Evolutionary conservation across 257 asterid genomes (phyloP).

Genomic region (Capsicum rhomboideum): DNA sequence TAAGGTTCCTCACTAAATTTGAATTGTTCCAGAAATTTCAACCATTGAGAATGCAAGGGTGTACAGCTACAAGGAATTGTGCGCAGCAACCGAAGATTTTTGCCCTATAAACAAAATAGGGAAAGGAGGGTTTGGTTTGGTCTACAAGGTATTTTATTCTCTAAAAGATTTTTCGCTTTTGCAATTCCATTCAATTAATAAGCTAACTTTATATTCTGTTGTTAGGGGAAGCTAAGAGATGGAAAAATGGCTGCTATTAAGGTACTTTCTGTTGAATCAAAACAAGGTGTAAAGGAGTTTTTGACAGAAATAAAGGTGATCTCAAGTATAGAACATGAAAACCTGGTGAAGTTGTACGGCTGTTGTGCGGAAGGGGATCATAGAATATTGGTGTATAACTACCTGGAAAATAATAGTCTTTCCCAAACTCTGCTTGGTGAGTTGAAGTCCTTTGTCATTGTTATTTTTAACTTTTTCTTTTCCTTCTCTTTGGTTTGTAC

Average conservation of each 20-base stretch:
- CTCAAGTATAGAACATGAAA: conserved; percentile 74
- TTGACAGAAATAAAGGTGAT: conserved; percentile 55
- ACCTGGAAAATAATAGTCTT: conserved; percentile 83
- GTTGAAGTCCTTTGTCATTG: background rate
- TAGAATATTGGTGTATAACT: conserved; percentile 81
- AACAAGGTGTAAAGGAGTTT: conserved; percentile 72
- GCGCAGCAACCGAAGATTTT: conserved; percentile 55
- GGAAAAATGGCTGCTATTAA: conserved; percentile 70
- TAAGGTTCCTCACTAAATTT: conserved; percentile 9
- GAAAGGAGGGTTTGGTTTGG: conserved; percentile 88
- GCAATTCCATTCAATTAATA: background rate
- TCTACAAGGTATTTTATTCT: conserved; percentile 51
- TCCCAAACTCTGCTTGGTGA: conserved; percentile 87
- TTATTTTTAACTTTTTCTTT: background rate
- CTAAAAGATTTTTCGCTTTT: background rate
- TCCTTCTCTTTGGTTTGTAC: conserved; percentile 29
- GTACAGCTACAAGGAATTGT: conserved; percentile 59
- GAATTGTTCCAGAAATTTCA: conserved; percentile 53
- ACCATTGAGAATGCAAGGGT: conserved; percentile 35
- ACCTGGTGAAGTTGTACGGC: conserved; percentile 72
- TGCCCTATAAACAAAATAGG: conserved; percentile 60
- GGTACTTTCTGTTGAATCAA: conserved; percentile 79
- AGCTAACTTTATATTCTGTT: background rate
- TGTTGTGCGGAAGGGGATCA: conserved; percentile 73
- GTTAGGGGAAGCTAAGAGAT: conserved; percentile 74